phyloP scores from a whole-genome alignment of 129 eudicot genomes.

The Daucus carota region DNA sequence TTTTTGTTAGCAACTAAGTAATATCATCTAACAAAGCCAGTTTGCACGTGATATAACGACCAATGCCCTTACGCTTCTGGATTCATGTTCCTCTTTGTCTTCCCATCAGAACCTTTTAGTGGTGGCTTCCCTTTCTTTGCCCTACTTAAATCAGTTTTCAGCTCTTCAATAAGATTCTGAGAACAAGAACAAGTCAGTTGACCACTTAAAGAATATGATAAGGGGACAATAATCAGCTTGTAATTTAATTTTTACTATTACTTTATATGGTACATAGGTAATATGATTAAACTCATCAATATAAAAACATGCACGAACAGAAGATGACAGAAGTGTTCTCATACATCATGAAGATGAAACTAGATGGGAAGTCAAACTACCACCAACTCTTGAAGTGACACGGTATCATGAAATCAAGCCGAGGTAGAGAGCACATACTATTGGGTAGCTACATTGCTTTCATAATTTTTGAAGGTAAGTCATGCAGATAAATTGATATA shows the following conservation, averaged over 20 bases:
- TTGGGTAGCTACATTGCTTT: not conserved
- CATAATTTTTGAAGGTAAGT: not conserved
- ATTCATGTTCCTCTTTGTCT: slow-evolving; percentile 66
- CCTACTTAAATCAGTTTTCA: slow-evolving; percentile 62
- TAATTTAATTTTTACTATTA: not conserved
- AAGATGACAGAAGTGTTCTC: not conserved
- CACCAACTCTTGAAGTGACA: not conserved
- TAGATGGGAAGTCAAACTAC: not conserved
- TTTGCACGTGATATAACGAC: not conserved
- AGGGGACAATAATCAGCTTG: not conserved
- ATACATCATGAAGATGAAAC: not conserved
- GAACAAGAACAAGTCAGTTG: slow-evolving; percentile 1
- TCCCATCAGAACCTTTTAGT: slow-evolving; percentile 55
- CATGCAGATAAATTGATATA: not conserved
- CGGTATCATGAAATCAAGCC: not conserved
- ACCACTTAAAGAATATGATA: not conserved
- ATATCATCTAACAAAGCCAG: not conserved
- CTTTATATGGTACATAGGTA: not conserved
- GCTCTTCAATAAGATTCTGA: slow-evolving; percentile 59
- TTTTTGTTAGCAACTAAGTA: not conserved
- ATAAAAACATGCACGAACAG: not conserved
- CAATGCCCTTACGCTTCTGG: slow-evolving; percentile 61
- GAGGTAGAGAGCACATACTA: not conserved
- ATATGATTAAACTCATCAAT: not conserved
- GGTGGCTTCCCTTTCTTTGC: slow-evolving; percentile 96